These are phyloP conservation scores for Xylaria sp. DNA, from an alignment of 2,329 filamentous ascomycete genomes.

Conservation along the genomic window DNA sequence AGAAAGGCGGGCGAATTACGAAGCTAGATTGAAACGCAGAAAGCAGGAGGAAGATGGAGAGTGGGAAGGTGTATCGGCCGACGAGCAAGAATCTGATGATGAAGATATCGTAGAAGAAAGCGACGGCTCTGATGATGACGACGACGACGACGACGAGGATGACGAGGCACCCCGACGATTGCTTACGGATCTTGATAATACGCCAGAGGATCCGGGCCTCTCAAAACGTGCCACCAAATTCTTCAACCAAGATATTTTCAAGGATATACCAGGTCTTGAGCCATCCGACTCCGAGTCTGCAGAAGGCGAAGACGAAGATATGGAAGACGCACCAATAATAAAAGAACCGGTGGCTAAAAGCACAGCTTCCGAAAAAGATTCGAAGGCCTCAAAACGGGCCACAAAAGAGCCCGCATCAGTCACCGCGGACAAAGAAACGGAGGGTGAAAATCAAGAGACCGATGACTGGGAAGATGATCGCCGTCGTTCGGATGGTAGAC, in stretches of 20 bases:
- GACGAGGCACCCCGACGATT: constrained; percentile 62
- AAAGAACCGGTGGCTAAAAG: constrained; percentile 12
- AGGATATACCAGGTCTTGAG: constrained; percentile 77
- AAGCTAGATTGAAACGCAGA: constrained; percentile 89
- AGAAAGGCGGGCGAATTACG: constrained; percentile 79
- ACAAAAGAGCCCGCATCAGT: constrained; percentile 40
- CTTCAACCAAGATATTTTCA: constrained; percentile 95
- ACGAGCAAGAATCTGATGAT: constrained; percentile 68
- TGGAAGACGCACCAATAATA: constrained; percentile 44
- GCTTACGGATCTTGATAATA: constrained; percentile 71
- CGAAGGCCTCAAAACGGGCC: constrained; percentile 39
- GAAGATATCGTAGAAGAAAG: constrained; percentile 69
- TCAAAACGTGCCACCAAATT: constrained; percentile 88
- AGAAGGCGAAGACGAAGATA: constrained; percentile 48
- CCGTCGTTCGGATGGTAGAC: constrained; percentile 70
- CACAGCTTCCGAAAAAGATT: constrained; percentile 43
- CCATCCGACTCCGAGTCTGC: constrained; percentile 55
- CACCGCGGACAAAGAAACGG: constrained; percentile 56
- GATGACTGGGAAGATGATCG: constrained; percentile 75
- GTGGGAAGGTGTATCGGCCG: constrained; percentile 88
- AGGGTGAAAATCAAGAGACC: constrained; percentile 67
- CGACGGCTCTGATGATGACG: constrained; percentile 66
- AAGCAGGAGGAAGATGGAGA: constrained; percentile 86
- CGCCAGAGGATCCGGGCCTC: constrained; percentile 65
- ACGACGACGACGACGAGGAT: constrained; percentile 60